Percentiles rank a stretch among this genome's conserved stretches.
Conservation (phyloP, 306 rosid genomes). For the Mimosa pudica region DNA sequence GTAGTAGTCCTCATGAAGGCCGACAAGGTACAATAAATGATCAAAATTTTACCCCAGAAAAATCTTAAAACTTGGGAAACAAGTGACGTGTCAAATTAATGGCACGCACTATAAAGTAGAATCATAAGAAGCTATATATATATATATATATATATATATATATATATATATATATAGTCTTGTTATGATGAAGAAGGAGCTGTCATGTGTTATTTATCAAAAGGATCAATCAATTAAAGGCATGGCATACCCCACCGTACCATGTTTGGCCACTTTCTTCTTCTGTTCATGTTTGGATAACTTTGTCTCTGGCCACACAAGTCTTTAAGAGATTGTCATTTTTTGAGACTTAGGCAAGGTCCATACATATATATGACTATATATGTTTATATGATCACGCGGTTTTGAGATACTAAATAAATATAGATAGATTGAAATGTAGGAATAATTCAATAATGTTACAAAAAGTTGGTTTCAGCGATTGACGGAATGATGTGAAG, state of each 20-base stretch:
- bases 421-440: not conserved
- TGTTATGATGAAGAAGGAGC: not conserved
- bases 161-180: no score
- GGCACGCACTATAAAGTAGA: not conserved
- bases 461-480: not conserved
- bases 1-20: slow-evolving; percentile 33
- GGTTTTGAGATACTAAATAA: slow-evolving; percentile 21
- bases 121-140: not conserved
- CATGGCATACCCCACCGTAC: slow-evolving; percentile 4
- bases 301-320: not conserved
- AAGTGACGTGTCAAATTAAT: not conserved
- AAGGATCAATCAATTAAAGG: not conserved
- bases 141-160: no score
- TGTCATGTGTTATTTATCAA: not conserved
- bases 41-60: no score
- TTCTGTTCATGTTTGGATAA: not conserved
- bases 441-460: not conserved
- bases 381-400: not conserved
- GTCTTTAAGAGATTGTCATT: slow-evolving; percentile 30
- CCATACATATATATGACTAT: not conserved
- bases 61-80: no score
- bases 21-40: slow-evolving; percentile 38
- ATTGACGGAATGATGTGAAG: not conserved
- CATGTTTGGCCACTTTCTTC: not conserved
- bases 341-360: not conserved